A percentile compares a stretch with the other conserved stretches of the same genome.
These are phyloP conservation scores for Zizania palustris DNA, from an alignment of 202 grass and related monocot genomes.

Conservation along the genomic window DNA sequence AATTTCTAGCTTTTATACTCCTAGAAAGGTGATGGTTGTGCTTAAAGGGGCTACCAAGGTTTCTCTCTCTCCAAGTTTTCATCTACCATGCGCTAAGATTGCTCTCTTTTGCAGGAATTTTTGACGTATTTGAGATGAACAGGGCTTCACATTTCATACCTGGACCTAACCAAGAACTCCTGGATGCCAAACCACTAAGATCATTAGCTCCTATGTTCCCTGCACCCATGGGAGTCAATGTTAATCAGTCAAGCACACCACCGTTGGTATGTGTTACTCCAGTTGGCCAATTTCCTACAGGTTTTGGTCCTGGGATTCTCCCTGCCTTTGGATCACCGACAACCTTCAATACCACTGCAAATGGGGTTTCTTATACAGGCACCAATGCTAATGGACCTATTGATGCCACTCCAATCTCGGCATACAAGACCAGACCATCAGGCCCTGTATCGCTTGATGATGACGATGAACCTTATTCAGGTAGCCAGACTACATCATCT, in stretches of 20 bases:
- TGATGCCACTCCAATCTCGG: slow-evolving; percentile 71
- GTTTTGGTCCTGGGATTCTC: slow-evolving; percentile 45
- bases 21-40: background rate
- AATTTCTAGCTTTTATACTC: no score
- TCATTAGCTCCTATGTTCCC: slow-evolving; percentile 69
- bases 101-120: slow-evolving; percentile 36
- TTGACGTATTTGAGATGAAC: slow-evolving; percentile 44
- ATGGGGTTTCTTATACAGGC: slow-evolving; percentile 42
- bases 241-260: slow-evolving; percentile 66
- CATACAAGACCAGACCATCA: slow-evolving; percentile 56
- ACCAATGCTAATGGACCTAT: slow-evolving; percentile 64
- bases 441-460: slow-evolving; percentile 28
- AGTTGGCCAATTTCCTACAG: slow-evolving; percentile 52
- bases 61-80: slow-evolving; percentile 26
- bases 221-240: slow-evolving; percentile 63
- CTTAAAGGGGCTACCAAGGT: slow-evolving; percentile 16
- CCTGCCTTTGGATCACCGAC: slow-evolving; percentile 47
- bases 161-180: slow-evolving; percentile 53
- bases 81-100: slow-evolving; percentile 29
- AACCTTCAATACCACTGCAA: slow-evolving; percentile 39
- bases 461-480: slow-evolving; percentile 52
- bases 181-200: slow-evolving; percentile 55
- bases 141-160: slow-evolving; percentile 50
- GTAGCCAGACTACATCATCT: slow-evolving; percentile 36
- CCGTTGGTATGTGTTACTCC: slow-evolving; percentile 74